These are phyloP conservation scores for Suillus spraguei DNA, from an alignment of 768 basidiomycete genomes.

Conservation along the genomic window DNA sequence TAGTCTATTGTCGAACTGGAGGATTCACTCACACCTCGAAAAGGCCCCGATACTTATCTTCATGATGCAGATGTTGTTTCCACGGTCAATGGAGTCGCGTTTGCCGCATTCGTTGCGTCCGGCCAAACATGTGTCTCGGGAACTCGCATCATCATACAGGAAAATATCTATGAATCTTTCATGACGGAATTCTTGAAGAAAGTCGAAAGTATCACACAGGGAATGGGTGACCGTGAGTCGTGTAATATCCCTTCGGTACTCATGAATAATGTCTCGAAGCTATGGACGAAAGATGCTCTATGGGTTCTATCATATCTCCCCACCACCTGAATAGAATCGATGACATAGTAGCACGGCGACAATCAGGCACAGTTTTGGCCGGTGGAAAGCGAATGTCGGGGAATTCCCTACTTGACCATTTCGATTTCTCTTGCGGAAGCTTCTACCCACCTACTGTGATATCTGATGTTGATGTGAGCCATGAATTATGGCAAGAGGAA, in stretches of 20 bases:
- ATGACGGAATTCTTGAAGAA: conserved; percentile 64
- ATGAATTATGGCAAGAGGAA: conserved; percentile 81
- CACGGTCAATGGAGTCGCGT: conserved; percentile 84
- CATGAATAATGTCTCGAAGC: conserved; percentile 43
- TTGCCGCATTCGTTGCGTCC: conserved; percentile 83
- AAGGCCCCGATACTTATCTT: conserved; percentile 84
- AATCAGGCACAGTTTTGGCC: conserved; percentile 50
- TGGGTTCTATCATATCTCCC: conserved; percentile 80
- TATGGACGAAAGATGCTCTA: conserved; percentile 65
- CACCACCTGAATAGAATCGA: conserved; percentile 69
- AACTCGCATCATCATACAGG: conserved; percentile 79
- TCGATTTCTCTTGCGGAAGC: conserved; percentile 68
- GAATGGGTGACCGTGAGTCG: conserved; percentile 79
- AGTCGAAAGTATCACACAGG: conserved; percentile 55
- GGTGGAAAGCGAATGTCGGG: conserved; percentile 73
- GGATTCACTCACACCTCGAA: conserved; percentile 9
- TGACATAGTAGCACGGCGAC: conserved; percentile 49
- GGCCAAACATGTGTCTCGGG: conserved; percentile 94
- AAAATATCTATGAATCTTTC: conserved; percentile 68
- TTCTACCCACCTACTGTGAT: conserved; percentile 87
- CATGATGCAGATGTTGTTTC: conserved; percentile 70
- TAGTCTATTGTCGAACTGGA: background rate
- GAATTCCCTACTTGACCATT: conserved; percentile 64
- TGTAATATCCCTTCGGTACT: background rate
- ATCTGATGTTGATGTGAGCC: conserved; percentile 51